Evolutionary conservation across 768 basidiomycete species (phyloP).

Genomic region (Suillus subalutaceus): DNA sequence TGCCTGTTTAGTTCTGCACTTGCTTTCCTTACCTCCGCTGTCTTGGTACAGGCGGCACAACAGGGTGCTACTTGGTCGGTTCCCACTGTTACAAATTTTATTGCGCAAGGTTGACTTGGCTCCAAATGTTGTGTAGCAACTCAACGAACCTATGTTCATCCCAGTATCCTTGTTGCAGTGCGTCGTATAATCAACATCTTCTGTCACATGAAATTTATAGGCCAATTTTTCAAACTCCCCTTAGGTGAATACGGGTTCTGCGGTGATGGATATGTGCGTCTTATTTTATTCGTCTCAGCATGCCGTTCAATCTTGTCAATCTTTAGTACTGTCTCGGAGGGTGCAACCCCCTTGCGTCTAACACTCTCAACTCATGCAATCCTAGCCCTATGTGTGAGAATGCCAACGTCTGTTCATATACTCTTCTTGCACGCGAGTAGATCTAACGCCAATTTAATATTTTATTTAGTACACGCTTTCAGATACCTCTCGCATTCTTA

Average conservation of each 20-base stretch:
- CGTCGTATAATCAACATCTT: conserved; percentile 20
- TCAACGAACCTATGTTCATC: conserved; percentile 39
- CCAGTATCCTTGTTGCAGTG: conserved; percentile 47
- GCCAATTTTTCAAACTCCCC: conserved; percentile 1
- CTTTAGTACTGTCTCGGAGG: conserved; percentile 79
- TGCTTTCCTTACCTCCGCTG: conserved; percentile 19
- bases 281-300: background rate
- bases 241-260: conserved; percentile 59
- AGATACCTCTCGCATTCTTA: conserved; percentile 66
- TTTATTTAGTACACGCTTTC: conserved; percentile 61
- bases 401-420: conserved; percentile 47
- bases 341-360: conserved; percentile 79
- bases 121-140: conserved; percentile 33
- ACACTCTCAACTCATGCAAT: conserved; percentile 63
- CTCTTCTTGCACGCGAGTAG: background rate
- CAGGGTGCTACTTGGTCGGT: conserved; percentile 33
- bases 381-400: conserved; percentile 75
- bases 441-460: conserved; percentile 39
- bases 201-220: background rate
- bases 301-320: conserved; percentile 12
- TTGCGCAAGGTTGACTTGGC: conserved; percentile 3
- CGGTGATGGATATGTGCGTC: conserved; percentile 43
- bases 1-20: conserved; percentile 25
- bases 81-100: background rate
- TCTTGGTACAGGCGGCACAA: conserved; percentile 25